A percentile compares a stretch with the other conserved stretches of the same genome.
Evolutionary conservation across 768 basidiomycete genomes (phyloP).

Genomic region (Infundibulicybe gibba): DNA sequence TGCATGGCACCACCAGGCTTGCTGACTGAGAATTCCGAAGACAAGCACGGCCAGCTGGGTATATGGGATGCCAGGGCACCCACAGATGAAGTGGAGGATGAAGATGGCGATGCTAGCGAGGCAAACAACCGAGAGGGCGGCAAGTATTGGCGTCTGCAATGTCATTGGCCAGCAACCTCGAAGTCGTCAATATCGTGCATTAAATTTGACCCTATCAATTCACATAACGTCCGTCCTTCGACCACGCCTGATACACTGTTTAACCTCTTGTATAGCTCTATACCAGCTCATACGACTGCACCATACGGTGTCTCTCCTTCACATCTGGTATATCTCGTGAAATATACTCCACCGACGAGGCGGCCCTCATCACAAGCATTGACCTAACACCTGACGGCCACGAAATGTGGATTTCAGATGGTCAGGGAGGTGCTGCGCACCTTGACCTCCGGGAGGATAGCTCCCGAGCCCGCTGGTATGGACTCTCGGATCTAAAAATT

Average conservation of each 20-base stretch:
- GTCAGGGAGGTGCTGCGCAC: slow-evolving; percentile 66
- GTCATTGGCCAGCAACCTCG: slow-evolving; percentile 80
- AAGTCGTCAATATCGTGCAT: slow-evolving; percentile 78
- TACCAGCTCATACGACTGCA: slow-evolving; percentile 81
- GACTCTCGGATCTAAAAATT: slow-evolving; percentile 68
- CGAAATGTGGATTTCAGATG: slow-evolving; percentile 86
- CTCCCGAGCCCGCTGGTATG: slow-evolving; percentile 55
- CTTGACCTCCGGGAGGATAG: slow-evolving; percentile 68
- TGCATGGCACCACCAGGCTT: background rate
- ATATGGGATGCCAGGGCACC: slow-evolving; percentile 84
- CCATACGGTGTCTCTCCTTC: slow-evolving; percentile 70
- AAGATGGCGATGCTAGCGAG: slow-evolving; percentile 48
- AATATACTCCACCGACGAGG: slow-evolving; percentile 57
- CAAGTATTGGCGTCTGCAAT: slow-evolving; percentile 75
- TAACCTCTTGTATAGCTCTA: slow-evolving; percentile 48
- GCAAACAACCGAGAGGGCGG: slow-evolving; percentile 54
- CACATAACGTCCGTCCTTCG: slow-evolving; percentile 55
- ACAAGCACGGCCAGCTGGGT: slow-evolving; percentile 80
- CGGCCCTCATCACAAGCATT: slow-evolving; percentile 59
- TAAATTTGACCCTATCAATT: slow-evolving; percentile 72
- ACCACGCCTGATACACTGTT: background rate
- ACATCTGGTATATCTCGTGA: slow-evolving; percentile 69
- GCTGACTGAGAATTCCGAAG: slow-evolving; percentile 29
- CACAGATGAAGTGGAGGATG: slow-evolving; percentile 60
- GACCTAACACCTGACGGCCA: slow-evolving; percentile 66